Conservation (phyloP, 257 asterid genomes). For the Nicotiana noctiflora region DNA sequence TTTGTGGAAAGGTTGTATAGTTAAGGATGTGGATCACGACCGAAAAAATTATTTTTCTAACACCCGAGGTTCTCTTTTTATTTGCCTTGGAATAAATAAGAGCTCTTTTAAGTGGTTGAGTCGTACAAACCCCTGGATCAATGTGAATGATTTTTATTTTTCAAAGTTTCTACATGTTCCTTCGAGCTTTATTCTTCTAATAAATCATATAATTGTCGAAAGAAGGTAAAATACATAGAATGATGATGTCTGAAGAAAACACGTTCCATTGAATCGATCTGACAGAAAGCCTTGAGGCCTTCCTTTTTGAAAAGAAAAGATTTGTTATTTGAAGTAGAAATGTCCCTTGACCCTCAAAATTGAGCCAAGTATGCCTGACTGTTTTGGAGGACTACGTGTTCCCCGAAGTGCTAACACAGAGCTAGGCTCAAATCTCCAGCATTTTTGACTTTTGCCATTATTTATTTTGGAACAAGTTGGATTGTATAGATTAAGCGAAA, state of each 20-base stretch:
- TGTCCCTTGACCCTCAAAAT: background rate
- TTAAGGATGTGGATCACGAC: background rate
- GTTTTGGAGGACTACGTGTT: background rate
- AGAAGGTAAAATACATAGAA: background rate
- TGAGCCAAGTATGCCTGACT: background rate
- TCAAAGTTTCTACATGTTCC: background rate
- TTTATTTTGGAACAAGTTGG: background rate
- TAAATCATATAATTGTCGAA: background rate
- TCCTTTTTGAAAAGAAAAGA: background rate
- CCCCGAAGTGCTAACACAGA: background rate
- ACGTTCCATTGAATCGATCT: background rate
- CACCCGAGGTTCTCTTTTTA: background rate
- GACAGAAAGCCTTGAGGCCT: background rate
- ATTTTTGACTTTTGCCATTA: background rate
- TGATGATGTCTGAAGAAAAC: background rate
- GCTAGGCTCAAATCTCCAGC: background rate
- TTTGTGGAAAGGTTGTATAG: background rate
- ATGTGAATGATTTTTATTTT: background rate
- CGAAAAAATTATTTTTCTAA: background rate
- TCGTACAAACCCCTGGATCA: background rate
- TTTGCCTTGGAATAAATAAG: background rate
- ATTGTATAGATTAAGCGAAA: background rate
- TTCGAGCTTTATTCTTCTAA: background rate
- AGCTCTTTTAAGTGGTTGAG: background rate
- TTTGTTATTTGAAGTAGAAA: background rate